phyloP scores from a whole-genome alignment of 2,329 filamentous ascomycete genomes.

The Endoconidiophora polonica region DNA sequence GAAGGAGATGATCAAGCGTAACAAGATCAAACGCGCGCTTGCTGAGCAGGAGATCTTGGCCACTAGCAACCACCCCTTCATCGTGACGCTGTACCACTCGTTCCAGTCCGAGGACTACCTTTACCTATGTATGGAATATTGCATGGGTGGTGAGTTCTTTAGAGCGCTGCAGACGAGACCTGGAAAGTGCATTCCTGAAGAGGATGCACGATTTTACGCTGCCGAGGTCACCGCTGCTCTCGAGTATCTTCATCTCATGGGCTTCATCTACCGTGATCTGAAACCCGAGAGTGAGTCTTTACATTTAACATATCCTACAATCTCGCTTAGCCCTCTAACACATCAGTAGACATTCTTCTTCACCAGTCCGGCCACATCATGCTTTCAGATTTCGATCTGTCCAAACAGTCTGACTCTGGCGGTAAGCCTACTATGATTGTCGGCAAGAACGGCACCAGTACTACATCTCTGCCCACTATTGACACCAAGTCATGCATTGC shows the following conservation, averaged over 20 bases:
- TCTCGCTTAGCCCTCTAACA: slow-evolving; percentile 8
- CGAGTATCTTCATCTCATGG: slow-evolving; percentile 96
- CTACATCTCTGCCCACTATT: slow-evolving; percentile 81
- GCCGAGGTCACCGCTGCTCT: slow-evolving; percentile 92
- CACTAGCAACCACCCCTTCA: slow-evolving; percentile 97
- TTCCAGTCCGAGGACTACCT: slow-evolving; percentile 98
- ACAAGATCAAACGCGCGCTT: slow-evolving; percentile 97
- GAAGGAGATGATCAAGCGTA: slow-evolving; percentile 99
- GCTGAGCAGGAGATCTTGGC: slow-evolving; percentile 96
- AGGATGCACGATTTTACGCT: slow-evolving; percentile 92
- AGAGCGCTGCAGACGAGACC: slow-evolving; percentile 87
- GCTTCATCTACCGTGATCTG: slow-evolving; percentile 94
- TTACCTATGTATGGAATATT: slow-evolving; percentile 99
- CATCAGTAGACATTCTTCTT: slow-evolving; percentile 64
- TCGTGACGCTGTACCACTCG: slow-evolving; percentile 94
- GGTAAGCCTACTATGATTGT: slow-evolving; percentile 97
- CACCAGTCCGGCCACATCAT: slow-evolving; percentile 99
- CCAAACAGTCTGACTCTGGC: slow-evolving; percentile 90
- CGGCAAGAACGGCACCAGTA: slow-evolving; percentile 72
- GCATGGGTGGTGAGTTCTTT: slow-evolving; percentile 97
- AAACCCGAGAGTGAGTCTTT: slow-evolving; percentile 80
- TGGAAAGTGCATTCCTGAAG: slow-evolving; percentile 92
- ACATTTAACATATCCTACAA: not conserved
- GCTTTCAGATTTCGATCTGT: slow-evolving; percentile 96
- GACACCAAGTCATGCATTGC: slow-evolving; percentile 97